phyloP scores from a whole-genome alignment of 108 stramenopile genomes.

The Schizochytrium sp. region DNA sequence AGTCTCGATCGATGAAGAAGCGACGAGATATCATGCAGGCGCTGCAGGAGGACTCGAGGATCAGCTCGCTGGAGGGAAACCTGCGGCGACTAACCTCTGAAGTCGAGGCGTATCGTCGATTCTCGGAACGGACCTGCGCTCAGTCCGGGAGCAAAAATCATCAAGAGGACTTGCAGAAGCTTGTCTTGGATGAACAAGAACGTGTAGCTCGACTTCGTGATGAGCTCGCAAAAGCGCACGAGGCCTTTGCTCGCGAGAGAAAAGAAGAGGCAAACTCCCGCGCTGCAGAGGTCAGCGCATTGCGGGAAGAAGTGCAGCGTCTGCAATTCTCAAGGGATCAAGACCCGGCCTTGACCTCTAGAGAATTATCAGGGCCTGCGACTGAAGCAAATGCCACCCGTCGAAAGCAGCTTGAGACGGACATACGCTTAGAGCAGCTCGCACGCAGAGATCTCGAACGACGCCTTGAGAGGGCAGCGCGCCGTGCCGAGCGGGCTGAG shows the following conservation, averaged over 20 bases:
- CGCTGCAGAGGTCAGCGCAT: not conserved
- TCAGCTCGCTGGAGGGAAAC: conserved; percentile 10
- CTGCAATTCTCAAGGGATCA: not conserved
- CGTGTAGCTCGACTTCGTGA: not conserved
- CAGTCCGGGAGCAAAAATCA: not conserved
- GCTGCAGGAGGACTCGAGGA: not conserved
- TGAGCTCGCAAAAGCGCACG: not conserved
- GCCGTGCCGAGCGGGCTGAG: not conserved
- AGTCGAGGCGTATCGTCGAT: not conserved
- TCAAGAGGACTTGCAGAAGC: not conserved
- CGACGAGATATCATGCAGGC: not conserved
- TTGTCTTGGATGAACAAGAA: not conserved
- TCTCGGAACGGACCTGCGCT: not conserved
- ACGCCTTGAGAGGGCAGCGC: not conserved
- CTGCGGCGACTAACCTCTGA: not conserved
- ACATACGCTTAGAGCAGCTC: not conserved
- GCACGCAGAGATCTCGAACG: not conserved
- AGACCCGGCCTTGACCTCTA: no score
- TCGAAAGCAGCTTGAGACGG: not conserved
- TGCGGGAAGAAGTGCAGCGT: not conserved
- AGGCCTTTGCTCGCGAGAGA: not conserved
- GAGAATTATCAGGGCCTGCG: not conserved
- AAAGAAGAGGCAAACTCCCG: not conserved
- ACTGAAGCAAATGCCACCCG: not conserved
- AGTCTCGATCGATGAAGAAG: conserved; percentile 1